These are phyloP conservation scores for Sphaerostilbella broomeana DNA, from an alignment of 2,329 filamentous ascomycete species.

Conservation along the genomic window DNA sequence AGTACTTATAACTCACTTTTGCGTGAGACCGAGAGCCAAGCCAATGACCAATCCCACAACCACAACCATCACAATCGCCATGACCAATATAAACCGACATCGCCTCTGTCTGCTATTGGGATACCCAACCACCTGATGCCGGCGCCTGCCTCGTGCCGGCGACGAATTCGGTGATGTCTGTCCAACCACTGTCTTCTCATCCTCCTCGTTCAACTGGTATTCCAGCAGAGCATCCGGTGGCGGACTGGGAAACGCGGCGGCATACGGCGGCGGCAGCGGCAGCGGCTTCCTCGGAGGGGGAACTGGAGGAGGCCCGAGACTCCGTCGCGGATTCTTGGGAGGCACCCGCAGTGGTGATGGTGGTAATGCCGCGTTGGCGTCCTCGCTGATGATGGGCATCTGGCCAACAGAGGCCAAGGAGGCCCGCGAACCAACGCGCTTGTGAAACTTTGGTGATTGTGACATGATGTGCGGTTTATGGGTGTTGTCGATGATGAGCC, in stretches of 20 bases:
- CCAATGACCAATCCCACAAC: constrained; percentile 34
- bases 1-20: constrained; percentile 24
- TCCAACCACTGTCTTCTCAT: constrained; percentile 8
- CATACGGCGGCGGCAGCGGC: constrained; percentile 13
- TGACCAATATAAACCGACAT: constrained; percentile 26
- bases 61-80: constrained; percentile 25
- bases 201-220: constrained; percentile 6
- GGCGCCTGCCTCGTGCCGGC: constrained; percentile 5
- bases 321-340: constrained; percentile 23
- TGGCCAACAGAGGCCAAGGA: constrained; percentile 23
- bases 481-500: too few relatives aligned
- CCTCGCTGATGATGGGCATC: constrained; percentile 34
- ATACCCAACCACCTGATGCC: constrained; percentile 13
- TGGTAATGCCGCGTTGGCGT: constrained; percentile 21
- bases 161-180: constrained; percentile 10
- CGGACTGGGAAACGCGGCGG: constrained; percentile 7
- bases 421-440: constrained; percentile 15
- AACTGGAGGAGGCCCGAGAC: constrained; percentile 7
- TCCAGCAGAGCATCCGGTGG: not conserved
- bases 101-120: constrained; percentile 21
- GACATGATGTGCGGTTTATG: too few relatives aligned
- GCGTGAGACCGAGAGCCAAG: constrained; percentile 33
- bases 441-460: constrained; percentile 5
- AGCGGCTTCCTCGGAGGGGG: not conserved
- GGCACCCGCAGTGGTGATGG: constrained; percentile 24